Percentiles rank a stretch among this genome's conserved stretches.
These are phyloP conservation scores for Colletotrichum nymphaeae DNA, from an alignment of 2,329 filamentous ascomycete species.

Conservation along the genomic window DNA sequence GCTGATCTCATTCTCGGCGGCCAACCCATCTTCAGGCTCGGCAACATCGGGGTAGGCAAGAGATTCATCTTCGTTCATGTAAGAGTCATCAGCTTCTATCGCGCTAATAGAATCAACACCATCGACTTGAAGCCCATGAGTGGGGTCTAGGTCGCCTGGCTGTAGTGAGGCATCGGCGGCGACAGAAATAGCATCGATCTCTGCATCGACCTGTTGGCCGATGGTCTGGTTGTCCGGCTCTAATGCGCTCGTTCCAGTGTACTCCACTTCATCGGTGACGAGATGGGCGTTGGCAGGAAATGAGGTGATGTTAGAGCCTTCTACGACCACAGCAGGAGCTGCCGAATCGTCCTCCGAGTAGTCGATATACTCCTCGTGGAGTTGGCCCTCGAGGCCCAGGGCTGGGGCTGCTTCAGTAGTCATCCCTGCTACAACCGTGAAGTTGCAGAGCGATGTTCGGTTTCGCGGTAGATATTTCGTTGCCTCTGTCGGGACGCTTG, in stretches of 20 bases:
- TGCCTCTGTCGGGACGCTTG: background rate
- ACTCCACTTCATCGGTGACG: background rate
- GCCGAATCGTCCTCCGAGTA: slow-evolving; percentile 35
- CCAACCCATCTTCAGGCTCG: background rate
- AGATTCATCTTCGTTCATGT: slow-evolving; percentile 1
- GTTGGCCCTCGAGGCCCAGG: slow-evolving; percentile 22
- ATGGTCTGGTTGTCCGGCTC: slow-evolving; percentile 39
- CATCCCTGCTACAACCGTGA: slow-evolving; percentile 6
- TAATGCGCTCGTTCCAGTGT: background rate
- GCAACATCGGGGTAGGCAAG: background rate
- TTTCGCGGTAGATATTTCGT: background rate
- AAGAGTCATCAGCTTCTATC: background rate
- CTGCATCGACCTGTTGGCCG: background rate
- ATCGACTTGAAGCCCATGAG: background rate
- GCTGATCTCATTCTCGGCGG: slow-evolving; percentile 37
- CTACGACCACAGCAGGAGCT: background rate
- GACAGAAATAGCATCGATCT: background rate
- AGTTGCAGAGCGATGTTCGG: background rate
- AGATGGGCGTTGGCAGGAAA: slow-evolving; percentile 22
- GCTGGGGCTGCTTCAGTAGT: slow-evolving; percentile 22
- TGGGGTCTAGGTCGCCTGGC: background rate
- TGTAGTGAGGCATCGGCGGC: background rate
- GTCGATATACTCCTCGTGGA: slow-evolving; percentile 32
- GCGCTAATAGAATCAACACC: background rate
- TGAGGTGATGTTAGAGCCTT: slow-evolving; percentile 20